Evolutionary conservation across 1,284 basidiomycete species (phyloP).

Genomic region (Hypsizygus ulmarius): DNA sequence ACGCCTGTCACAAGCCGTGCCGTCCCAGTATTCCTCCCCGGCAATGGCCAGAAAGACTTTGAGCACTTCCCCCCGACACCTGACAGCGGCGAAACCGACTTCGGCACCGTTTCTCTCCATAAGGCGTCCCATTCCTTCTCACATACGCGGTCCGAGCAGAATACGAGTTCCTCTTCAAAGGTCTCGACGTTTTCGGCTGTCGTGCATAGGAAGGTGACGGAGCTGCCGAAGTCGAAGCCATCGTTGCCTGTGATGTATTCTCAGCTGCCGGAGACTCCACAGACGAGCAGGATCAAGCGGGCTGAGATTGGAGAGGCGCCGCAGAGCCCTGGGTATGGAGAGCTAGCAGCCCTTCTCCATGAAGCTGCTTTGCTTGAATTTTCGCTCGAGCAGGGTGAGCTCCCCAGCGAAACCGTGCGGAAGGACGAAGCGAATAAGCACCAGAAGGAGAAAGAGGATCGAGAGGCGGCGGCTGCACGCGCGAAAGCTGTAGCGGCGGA

Average conservation of each 20-base stretch:
- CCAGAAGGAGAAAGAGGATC: constrained; percentile 14
- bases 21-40: constrained; percentile 33
- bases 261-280: constrained; percentile 27
- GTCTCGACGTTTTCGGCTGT: constrained; percentile 45
- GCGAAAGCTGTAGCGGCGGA: constrained; percentile 8
- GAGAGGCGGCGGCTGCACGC: constrained; percentile 13
- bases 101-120: constrained; percentile 29
- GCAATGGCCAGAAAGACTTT: constrained; percentile 25
- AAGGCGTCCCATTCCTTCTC: constrained; percentile 24
- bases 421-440: constrained; percentile 4
- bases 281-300: constrained; percentile 24
- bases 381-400: constrained; percentile 42
- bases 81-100: constrained; percentile 25
- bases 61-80: constrained; percentile 35
- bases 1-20: constrained; percentile 34
- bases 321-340: constrained; percentile 42
- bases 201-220: constrained; percentile 49
- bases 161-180: not conserved
- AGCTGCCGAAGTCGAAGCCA: constrained; percentile 21
- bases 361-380: constrained; percentile 51
- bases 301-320: constrained; percentile 28
- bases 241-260: constrained; percentile 14
- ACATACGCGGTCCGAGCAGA: constrained; percentile 5
- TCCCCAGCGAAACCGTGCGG: constrained; percentile 30
- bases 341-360: constrained; percentile 46